Evolutionary conservation across 306 rosid species (phyloP).

Genomic region (Acacia acuminata): DNA sequence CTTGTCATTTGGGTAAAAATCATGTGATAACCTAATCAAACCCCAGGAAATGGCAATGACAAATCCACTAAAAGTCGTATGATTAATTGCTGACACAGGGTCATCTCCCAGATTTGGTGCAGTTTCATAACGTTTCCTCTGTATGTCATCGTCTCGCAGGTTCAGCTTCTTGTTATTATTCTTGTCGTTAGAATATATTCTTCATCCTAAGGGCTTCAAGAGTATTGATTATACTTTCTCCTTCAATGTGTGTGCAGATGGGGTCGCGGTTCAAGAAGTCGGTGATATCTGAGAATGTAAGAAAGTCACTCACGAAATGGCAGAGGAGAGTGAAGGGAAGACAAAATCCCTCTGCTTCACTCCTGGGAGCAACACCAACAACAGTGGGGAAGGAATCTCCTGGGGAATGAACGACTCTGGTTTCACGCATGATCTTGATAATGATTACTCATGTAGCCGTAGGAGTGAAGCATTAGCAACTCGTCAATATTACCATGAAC

Average conservation of each 20-base stretch:
- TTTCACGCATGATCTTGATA: conserved; percentile 18
- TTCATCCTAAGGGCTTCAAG: neutral
- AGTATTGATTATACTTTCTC: conserved; percentile 17
- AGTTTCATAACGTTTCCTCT: conserved; percentile 92
- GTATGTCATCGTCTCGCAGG: conserved; percentile 90
- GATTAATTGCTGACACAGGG: conserved; percentile 46
- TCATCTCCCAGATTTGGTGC: conserved; percentile 83
- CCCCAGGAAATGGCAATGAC: neutral
- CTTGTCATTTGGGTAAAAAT: conserved; percentile 70
- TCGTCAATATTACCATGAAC: conserved; percentile 26
- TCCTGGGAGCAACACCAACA: conserved; percentile 14
- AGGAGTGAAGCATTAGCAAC: neutral
- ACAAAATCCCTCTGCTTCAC: conserved; percentile 38
- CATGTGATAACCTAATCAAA: neutral
- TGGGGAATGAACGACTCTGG: conserved; percentile 30
- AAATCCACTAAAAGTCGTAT: neutral
- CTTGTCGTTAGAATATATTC: neutral
- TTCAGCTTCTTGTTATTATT: conserved; percentile 29
- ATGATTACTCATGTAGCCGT: neutral
- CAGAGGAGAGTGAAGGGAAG: conserved; percentile 67
- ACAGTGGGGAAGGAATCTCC: conserved; percentile 52
- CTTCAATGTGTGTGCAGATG: conserved; percentile 53
- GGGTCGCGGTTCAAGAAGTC: conserved; percentile 79
- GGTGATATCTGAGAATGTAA: conserved; percentile 66
- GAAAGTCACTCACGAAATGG: conserved; percentile 75